These are phyloP conservation scores for Crithidia brevicula DNA, from an alignment of 208 protist genomes.

Conservation along the genomic window DNA sequence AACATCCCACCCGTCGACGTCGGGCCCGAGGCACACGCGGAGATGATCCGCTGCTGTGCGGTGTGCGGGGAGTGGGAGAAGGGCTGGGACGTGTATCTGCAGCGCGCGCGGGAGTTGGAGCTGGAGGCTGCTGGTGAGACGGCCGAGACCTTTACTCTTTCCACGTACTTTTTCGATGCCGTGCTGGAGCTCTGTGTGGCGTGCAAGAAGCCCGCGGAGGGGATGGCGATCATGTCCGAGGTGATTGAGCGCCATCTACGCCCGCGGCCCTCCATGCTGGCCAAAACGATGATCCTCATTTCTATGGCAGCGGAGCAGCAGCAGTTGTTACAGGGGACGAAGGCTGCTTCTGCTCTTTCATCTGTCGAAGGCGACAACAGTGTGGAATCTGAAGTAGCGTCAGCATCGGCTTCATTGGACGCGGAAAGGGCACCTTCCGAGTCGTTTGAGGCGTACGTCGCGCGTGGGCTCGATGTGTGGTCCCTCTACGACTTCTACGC, in stretches of 20 bases:
- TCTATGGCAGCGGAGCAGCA: slow-evolving; percentile 62
- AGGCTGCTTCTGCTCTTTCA: too few species aligned
- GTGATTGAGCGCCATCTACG: slow-evolving; percentile 74
- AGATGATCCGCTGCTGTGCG: slow-evolving; percentile 92
- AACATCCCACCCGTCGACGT: slow-evolving; percentile 90
- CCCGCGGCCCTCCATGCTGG: slow-evolving; percentile 71
- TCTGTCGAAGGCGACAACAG: too few species aligned
- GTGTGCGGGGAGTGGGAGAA: slow-evolving; percentile 79
- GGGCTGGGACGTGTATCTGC: slow-evolving; percentile 77
- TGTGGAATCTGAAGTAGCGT: too few species aligned
- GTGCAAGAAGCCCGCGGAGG: slow-evolving; percentile 58
- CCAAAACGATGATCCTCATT: slow-evolving; percentile 70
- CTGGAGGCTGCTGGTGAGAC: slow-evolving; percentile 31
- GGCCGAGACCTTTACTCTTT: slow-evolving; percentile 53
- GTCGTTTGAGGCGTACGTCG: slow-evolving; percentile 20
- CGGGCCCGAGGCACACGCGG: slow-evolving; percentile 84
- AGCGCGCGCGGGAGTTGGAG: slow-evolving; percentile 82
- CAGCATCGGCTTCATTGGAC: background rate
- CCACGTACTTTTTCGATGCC: slow-evolving; percentile 84
- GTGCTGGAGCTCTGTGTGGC: slow-evolving; percentile 80
- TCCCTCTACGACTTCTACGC: slow-evolving; percentile 90
- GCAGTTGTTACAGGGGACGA: background rate
- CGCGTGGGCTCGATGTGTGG: slow-evolving; percentile 83
- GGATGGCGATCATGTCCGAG: slow-evolving; percentile 66
- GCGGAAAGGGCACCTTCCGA: background rate